Evolutionary conservation across 2,329 filamentous ascomycete genomes (phyloP).

Genomic region (Aspergillus oerlinghausenensis): DNA sequence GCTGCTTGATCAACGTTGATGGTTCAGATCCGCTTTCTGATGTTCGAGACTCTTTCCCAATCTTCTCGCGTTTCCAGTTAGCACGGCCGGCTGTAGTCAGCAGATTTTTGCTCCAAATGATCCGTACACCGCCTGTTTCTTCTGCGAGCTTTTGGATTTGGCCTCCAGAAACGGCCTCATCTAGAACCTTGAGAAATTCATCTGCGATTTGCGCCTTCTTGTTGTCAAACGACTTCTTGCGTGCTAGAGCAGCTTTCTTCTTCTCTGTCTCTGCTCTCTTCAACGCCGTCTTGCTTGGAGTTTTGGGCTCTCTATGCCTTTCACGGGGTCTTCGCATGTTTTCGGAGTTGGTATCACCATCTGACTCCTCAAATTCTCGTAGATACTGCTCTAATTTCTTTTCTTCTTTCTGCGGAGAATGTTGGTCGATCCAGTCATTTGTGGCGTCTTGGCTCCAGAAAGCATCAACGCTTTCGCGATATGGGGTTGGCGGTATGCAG

Average conservation of each 20-base stretch:
- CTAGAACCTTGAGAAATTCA: slow-evolving; percentile 53
- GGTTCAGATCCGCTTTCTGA: slow-evolving; percentile 10
- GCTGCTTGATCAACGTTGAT: slow-evolving; percentile 42
- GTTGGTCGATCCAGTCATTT: slow-evolving; percentile 52
- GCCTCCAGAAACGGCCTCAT: slow-evolving; percentile 48
- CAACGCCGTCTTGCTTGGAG: slow-evolving; percentile 34
- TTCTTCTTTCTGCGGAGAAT: slow-evolving; percentile 46
- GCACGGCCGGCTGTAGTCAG: slow-evolving; percentile 62
- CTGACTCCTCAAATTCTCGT: slow-evolving; percentile 32
- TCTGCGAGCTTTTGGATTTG: slow-evolving; percentile 46
- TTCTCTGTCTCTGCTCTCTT: slow-evolving; percentile 36
- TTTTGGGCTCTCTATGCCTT: slow-evolving; percentile 16
- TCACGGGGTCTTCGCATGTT: slow-evolving; percentile 5
- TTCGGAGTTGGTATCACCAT: slow-evolving; percentile 31
- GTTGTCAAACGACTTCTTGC: slow-evolving; percentile 50
- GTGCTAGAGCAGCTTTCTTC: slow-evolving; percentile 31
- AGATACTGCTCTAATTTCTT: slow-evolving; percentile 15
- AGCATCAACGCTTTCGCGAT: slow-evolving; percentile 48
- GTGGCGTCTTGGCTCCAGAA: slow-evolving; percentile 52
- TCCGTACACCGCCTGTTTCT: slow-evolving; percentile 53
- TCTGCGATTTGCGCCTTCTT: slow-evolving; percentile 51
- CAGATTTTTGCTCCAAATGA: slow-evolving; percentile 60
- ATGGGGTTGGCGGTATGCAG: slow-evolving; percentile 47
- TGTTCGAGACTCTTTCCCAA: slow-evolving; percentile 6
- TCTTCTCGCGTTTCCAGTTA: slow-evolving; percentile 61